Evolutionary conservation across 768 basidiomycete genomes (phyloP).

Genomic region (Auricularia heimuer): DNA sequence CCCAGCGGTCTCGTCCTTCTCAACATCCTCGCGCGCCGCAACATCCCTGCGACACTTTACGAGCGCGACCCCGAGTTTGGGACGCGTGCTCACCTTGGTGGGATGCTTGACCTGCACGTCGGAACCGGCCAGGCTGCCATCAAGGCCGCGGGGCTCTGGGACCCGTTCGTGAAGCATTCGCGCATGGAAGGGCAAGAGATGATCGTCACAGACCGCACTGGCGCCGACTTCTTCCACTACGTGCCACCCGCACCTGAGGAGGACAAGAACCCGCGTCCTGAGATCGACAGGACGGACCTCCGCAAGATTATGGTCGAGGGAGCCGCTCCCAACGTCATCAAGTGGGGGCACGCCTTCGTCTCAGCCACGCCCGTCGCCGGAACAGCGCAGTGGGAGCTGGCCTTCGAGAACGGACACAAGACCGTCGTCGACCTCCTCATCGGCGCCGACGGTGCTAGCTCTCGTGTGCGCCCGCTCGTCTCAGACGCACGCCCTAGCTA

Average conservation of each 20-base stretch:
- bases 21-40: not conserved
- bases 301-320: constrained; percentile 12
- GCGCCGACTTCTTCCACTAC: not conserved
- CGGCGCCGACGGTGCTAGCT: constrained; percentile 34
- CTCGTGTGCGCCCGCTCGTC: constrained; percentile 26
- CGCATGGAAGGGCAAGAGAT: constrained; percentile 15
- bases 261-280: not conserved
- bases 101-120: constrained; percentile 21
- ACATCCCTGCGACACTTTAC: not conserved
- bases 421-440: constrained; percentile 18
- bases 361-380: not conserved
- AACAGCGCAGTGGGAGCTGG: not conserved
- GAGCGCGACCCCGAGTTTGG: not conserved
- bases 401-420: not conserved
- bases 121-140: constrained; percentile 18
- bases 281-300: constrained; percentile 1
- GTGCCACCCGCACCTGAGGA: not conserved
- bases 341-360: constrained; percentile 5
- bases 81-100: constrained; percentile 2
- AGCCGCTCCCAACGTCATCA: constrained; percentile 5
- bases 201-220: constrained; percentile 13
- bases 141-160: constrained; percentile 13
- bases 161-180: constrained; percentile 13
- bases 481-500: constrained; percentile 22
- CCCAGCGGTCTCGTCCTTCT: not conserved